These are phyloP conservation scores for Plasmodium cynomolgi DNA, from an alignment of 169 alveolate species.

Conservation along the genomic window DNA sequence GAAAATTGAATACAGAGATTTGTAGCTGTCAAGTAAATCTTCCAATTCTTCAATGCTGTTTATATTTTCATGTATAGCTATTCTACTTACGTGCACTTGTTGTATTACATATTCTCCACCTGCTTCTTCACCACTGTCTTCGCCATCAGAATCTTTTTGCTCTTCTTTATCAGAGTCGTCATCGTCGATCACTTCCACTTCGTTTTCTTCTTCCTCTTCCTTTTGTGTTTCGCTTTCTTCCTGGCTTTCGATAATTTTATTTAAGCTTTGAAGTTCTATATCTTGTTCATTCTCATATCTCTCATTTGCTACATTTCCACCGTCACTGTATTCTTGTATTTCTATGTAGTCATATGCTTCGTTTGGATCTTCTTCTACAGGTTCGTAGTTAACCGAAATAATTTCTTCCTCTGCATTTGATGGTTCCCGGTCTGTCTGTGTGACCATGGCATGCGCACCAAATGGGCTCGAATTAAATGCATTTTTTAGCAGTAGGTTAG, in stretches of 20 bases:
- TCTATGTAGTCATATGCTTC: background rate
- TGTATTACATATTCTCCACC: background rate
- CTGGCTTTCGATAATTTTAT: background rate
- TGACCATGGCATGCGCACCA: background rate
- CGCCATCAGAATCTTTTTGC: background rate
- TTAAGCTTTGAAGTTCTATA: background rate
- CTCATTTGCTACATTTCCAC: background rate
- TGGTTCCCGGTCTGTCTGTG: background rate
- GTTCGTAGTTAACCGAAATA: background rate
- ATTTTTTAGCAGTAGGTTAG: slow-evolving; percentile 1
- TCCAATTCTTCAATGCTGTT: background rate
- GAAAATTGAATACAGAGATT: background rate
- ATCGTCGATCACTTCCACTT: background rate
- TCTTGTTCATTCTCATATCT: background rate
- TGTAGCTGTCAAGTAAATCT: background rate
- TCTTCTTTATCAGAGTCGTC: background rate
- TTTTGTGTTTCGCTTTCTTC: background rate
- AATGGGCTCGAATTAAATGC: background rate
- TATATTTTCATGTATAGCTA: background rate
- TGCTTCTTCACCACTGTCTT: background rate
- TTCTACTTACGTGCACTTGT: background rate
- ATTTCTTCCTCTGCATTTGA: background rate
- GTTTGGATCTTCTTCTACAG: background rate
- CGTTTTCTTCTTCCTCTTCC: background rate
- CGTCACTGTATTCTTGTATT: background rate